Conservation (phyloP, 1,139 yeast species). For the Suhomyces anneliseae region DNA sequence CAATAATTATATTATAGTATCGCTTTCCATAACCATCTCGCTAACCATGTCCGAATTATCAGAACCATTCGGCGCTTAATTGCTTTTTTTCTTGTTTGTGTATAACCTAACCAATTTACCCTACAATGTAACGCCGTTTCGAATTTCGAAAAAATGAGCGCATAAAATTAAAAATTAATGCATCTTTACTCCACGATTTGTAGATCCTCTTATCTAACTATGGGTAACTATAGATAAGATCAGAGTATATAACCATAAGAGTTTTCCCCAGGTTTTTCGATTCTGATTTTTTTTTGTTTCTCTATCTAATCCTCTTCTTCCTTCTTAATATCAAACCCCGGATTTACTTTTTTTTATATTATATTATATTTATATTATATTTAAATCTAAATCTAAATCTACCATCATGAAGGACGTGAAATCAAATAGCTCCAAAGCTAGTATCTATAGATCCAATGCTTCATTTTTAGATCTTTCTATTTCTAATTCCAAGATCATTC, state of each 20-base stretch:
- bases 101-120: too few relatives aligned
- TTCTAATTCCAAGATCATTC: conserved; percentile 33
- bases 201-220: not conserved
- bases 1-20: too few relatives aligned
- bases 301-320: too few relatives aligned
- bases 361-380: too few relatives aligned
- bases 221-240: not conserved
- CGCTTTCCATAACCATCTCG: not conserved
- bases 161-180: too few relatives aligned
- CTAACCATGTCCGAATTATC: not conserved
- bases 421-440: conserved; percentile 4
- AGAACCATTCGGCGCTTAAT: not conserved
- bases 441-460: conserved; percentile 12
- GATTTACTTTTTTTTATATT: not conserved
- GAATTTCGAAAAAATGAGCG: not conserved
- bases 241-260: not conserved
- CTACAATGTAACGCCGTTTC: not conserved
- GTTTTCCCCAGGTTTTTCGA: not conserved
- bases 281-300: not conserved
- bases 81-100: not conserved
- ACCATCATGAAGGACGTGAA: conserved; percentile 1
- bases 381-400: too few relatives aligned
- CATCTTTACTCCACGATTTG: too few relatives aligned
- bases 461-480: conserved; percentile 33
- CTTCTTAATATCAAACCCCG: not conserved